These are phyloP conservation scores for Pelargonium cotyledonis DNA, from an alignment of 441 rosid species.

Conservation along the genomic window DNA sequence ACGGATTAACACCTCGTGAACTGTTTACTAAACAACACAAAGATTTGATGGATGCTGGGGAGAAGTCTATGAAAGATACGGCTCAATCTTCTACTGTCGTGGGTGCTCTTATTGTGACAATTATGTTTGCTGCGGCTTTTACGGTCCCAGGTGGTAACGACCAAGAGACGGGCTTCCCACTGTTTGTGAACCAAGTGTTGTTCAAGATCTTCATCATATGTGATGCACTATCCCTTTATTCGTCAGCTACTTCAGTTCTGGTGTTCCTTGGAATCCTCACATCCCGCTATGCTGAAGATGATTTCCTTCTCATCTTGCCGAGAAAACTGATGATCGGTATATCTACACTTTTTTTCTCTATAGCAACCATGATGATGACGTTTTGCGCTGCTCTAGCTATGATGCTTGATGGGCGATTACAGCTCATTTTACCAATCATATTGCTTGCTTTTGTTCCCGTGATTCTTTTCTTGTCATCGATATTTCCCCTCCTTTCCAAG, in stretches of 20 bases:
- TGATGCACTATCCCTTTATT: background rate
- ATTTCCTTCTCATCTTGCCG: background rate
- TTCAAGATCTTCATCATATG: background rate
- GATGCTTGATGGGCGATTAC: background rate
- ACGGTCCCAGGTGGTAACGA: constrained; percentile 3
- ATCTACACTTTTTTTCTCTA: background rate
- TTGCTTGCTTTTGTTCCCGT: background rate
- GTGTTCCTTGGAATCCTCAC: constrained; percentile 3
- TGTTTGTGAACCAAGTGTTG: background rate
- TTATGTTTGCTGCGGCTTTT: background rate
- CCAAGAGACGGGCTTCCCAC: background rate
- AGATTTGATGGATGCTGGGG: no score
- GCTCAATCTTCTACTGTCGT: background rate
- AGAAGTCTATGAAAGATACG: no score
- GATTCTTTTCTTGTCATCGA: background rate
- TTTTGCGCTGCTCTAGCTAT: background rate
- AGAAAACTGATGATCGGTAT: background rate
- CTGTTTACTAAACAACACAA: no score
- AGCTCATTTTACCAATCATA: background rate
- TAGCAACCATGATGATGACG: background rate
- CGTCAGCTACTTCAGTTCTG: constrained; percentile 2
- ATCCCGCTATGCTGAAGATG: background rate
- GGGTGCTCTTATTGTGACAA: background rate
- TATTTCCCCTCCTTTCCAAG: constrained; percentile 5
- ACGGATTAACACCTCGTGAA: no score